Conservation (phyloP, 2,329 filamentous ascomycete genomes). For the Exophiala viscosa region DNA sequence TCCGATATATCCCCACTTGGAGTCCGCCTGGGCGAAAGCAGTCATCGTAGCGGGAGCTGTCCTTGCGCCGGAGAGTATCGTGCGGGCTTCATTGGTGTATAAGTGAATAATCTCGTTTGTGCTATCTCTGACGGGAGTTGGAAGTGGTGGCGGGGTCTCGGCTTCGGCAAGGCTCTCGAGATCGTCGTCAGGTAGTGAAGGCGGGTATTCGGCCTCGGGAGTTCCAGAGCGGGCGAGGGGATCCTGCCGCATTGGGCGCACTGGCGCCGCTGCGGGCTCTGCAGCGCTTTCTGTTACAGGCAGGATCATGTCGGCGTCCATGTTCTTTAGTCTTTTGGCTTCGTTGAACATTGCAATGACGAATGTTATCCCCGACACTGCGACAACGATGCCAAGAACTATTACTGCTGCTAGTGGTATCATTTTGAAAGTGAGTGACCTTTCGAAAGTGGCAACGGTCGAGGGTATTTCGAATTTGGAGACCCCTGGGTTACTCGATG, state of each 20-base stretch:
- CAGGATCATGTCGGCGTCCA: constrained; percentile 1
- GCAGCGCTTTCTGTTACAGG: constrained; percentile 7
- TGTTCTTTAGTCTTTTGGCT: background rate
- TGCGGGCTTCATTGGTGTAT: constrained; percentile 4
- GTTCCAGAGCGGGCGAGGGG: constrained; percentile 1
- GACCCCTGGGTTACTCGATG: too few relatives aligned
- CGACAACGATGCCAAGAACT: constrained; percentile 12
- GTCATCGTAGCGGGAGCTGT: background rate
- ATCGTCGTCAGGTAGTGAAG: constrained; percentile 12
- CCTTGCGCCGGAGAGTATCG: background rate
- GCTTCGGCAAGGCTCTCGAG: background rate
- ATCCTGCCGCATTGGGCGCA: background rate
- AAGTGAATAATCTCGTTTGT: constrained; percentile 20
- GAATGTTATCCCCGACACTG: constrained; percentile 11
- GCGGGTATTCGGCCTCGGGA: constrained; percentile 20
- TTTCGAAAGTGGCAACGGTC: background rate
- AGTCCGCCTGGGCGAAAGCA: constrained; percentile 12
- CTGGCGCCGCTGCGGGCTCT: background rate
- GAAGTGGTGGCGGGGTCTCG: constrained; percentile 5
- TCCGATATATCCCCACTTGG: constrained; percentile 18
- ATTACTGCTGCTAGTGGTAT: constrained; percentile 15
- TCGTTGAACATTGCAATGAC: constrained; percentile 14
- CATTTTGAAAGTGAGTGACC: constrained; percentile 6
- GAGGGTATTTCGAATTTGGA: background rate
- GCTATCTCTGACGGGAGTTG: constrained; percentile 3